Percentiles rank a stretch among this genome's conserved stretches.
These are phyloP conservation scores for Lipomyces anomalus DNA, from an alignment of 805 yeast species.

Conservation along the genomic window DNA sequence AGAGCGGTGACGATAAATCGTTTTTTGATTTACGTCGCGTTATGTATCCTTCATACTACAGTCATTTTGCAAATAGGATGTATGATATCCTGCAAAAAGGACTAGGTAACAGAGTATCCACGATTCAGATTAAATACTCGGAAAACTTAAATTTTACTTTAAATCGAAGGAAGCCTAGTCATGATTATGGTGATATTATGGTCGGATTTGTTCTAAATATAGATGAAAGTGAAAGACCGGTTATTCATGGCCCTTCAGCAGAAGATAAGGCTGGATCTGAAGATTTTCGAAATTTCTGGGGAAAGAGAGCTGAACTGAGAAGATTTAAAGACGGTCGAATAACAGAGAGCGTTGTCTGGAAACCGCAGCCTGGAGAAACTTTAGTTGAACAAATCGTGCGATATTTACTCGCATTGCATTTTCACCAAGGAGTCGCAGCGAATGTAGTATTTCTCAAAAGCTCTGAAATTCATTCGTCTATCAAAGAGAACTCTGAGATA, in stretches of 20 bases:
- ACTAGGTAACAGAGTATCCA: slow-evolving; percentile 35
- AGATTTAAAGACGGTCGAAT: slow-evolving; percentile 90
- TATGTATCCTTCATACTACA: slow-evolving; percentile 13
- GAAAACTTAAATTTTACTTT: slow-evolving; percentile 31
- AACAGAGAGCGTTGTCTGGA: slow-evolving; percentile 88
- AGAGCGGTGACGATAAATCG: slow-evolving; percentile 7
- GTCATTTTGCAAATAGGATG: slow-evolving; percentile 40
- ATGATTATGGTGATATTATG: slow-evolving; percentile 15
- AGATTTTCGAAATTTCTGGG: slow-evolving; percentile 84
- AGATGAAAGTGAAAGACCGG: slow-evolving; percentile 68
- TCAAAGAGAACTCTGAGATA: background rate
- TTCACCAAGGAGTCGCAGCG: slow-evolving; percentile 39
- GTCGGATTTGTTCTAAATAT: slow-evolving; percentile 69
- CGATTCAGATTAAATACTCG: slow-evolving; percentile 31
- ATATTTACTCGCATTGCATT: slow-evolving; percentile 59
- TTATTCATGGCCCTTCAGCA: slow-evolving; percentile 79
- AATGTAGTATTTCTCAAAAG: slow-evolving; percentile 31
- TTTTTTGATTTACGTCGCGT: slow-evolving; percentile 15
- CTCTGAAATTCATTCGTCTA: slow-evolving; percentile 28
- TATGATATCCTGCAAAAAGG: slow-evolving; percentile 26
- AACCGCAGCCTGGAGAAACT: slow-evolving; percentile 37
- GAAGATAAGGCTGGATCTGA: slow-evolving; percentile 54
- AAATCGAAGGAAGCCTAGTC: slow-evolving; percentile 16
- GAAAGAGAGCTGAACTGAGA: slow-evolving; percentile 73
- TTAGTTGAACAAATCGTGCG: slow-evolving; percentile 59